Percentiles rank a stretch among this genome's conserved stretches.
Evolutionary conservation across 371 early-diverging fungal genomes (phyloP).

Genomic region (Parasitella parasitica): DNA sequence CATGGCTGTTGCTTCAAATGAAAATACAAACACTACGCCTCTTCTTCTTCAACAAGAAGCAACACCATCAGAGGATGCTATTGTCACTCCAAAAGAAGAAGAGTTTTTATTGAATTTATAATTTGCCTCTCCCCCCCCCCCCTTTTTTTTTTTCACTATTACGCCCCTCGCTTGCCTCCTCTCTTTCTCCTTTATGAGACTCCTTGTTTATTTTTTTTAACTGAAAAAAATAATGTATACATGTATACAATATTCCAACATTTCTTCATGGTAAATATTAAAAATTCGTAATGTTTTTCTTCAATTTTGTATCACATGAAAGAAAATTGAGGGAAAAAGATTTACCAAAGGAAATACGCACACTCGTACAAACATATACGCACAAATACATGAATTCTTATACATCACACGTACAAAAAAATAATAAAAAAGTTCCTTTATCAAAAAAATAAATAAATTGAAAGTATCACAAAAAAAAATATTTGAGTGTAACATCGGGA

Average conservation of each 20-base stretch:
- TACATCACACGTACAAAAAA: not conserved
- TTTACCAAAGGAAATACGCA: not conserved
- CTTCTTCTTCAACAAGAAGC: not conserved
- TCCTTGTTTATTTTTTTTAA: not conserved
- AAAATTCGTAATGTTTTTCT: not conserved
- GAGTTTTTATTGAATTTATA: slow-evolving; percentile 6
- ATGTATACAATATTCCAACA: not conserved
- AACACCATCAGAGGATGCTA: not conserved
- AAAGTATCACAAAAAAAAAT: not conserved
- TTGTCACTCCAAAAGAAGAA: slow-evolving; percentile 1
- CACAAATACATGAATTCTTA: not conserved
- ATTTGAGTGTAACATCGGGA: not conserved
- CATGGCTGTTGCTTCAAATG: not conserved
- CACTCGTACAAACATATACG: no score
- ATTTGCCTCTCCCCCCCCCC: not conserved
- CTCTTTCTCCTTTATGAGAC: not conserved
- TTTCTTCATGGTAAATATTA: not conserved
- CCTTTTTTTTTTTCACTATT: not conserved
- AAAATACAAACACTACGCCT: not conserved
- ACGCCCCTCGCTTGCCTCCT: not conserved
- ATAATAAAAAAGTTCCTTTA: not conserved
- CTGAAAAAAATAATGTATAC: not conserved
- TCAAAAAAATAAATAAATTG: not conserved
- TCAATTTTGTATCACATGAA: not conserved
- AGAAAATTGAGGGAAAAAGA: not conserved